Base-by-base conservation (phyloP, 306 rosid genomes). In the Vigna angularis region DNA sequence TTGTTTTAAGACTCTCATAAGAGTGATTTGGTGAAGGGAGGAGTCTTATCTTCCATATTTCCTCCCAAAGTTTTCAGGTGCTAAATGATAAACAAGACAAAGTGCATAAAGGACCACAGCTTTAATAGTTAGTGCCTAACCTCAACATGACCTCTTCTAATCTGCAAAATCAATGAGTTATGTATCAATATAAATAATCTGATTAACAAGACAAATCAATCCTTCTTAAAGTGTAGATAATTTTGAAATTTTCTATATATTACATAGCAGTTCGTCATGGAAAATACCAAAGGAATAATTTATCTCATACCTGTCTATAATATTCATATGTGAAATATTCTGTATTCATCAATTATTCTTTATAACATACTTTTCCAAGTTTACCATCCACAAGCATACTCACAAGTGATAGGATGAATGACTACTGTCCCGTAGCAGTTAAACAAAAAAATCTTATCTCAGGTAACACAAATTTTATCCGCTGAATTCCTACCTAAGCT, bases 91-190 rank as follows among this genome's bases (percentile, higher is more conserved):
- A 72, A 42, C 47, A 73, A 45, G 69, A 73, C 17, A 9, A 55
- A 20, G 66, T 24, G 72, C 32, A 57, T 58, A 72, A 55, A 40
- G 49, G 53, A 76, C 36, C 42, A 32, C 49, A 70, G 70, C 28
- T 71, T 74, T 57, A 61, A 72, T 51, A 40, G 81, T 64, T 59
- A 64, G 65, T 70, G 55, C 64, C 90, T 72, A 70, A 93, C 98
- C 90, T 93, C 92, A 83, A 57, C 92, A 59, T 91, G 90, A 68
- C 97, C 97, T 80, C 93, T 90, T 81, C 52, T 83, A 42, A 93
- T 86, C 98, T 91, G 93, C 89, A 86, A 87, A 83, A 76, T 84
- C 74, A 56, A 70, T 62, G 79, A 79, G 68, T 6, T 52, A 49
- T 48, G 75, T 38, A 84, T 85, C 73, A 91, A 47, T 45, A 78